Conservation (phyloP, 2,329 filamentous ascomycete species). For the Dactylellina leptospora region DNA sequence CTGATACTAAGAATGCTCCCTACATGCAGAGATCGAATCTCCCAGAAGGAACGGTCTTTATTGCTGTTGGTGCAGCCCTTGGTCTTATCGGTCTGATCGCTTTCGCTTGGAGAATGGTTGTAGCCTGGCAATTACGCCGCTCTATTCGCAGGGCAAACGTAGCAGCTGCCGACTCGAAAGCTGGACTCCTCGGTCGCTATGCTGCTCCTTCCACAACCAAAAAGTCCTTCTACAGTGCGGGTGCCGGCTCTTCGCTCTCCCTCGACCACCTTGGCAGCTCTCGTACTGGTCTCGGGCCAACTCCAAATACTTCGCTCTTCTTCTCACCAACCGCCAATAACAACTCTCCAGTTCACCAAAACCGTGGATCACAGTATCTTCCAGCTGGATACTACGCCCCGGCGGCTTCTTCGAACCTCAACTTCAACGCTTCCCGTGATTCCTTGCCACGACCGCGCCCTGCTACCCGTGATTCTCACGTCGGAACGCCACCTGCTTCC, state of each 20-base stretch:
- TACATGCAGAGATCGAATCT: slow-evolving; percentile 88
- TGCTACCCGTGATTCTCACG: slow-evolving; percentile 52
- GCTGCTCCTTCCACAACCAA: slow-evolving; percentile 66
- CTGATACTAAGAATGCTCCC: slow-evolving; percentile 82
- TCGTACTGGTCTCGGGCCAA: slow-evolving; percentile 61
- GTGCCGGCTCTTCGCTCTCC: slow-evolving; percentile 63
- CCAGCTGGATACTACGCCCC: slow-evolving; percentile 91
- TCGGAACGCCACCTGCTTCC: slow-evolving; percentile 55
- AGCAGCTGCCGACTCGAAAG: slow-evolving; percentile 69
- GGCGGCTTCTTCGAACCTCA: slow-evolving; percentile 63
- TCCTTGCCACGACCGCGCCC: slow-evolving; percentile 54
- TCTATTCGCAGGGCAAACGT: slow-evolving; percentile 78
- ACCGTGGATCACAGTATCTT: slow-evolving; percentile 80
- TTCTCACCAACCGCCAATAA: slow-evolving; percentile 89
- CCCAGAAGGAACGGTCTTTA: slow-evolving; percentile 95
- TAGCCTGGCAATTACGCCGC: slow-evolving; percentile 90
- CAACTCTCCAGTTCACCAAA: slow-evolving; percentile 66
- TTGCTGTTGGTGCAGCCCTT: slow-evolving; percentile 86
- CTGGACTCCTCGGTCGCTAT: slow-evolving; percentile 65
- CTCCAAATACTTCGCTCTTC: slow-evolving; percentile 79
- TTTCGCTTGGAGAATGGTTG: slow-evolving; percentile 84
- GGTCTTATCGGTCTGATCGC: slow-evolving; percentile 83
- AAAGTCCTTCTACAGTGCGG: slow-evolving; percentile 62
- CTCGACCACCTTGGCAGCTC: slow-evolving; percentile 65
- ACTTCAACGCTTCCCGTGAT: slow-evolving; percentile 55